Conservation (phyloP, 345 rosid species). For the Adansonia digitata region DNA sequence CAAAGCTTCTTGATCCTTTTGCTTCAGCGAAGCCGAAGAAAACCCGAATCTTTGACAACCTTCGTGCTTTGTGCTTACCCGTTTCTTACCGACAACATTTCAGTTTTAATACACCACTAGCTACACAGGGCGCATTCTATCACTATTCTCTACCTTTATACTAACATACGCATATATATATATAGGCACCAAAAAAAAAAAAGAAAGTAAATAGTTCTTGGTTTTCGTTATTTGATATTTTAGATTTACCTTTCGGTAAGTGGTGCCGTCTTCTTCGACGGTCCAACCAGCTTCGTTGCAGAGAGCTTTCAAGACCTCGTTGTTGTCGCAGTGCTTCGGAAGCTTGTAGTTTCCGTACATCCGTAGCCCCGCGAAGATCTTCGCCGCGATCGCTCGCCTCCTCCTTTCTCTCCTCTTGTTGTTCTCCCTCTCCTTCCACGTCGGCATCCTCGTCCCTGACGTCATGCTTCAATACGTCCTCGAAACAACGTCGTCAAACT, state of each 20-base stretch:
- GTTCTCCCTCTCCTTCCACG: slow-evolving; percentile 99
- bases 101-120: too few relatives aligned
- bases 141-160: too few relatives aligned
- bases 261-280: slow-evolving; percentile 94
- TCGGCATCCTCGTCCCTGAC: slow-evolving; percentile 88
- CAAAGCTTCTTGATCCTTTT: slow-evolving; percentile 11
- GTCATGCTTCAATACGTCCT: slow-evolving; percentile 41
- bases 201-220: background rate
- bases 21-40: slow-evolving; percentile 16
- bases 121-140: too few relatives aligned
- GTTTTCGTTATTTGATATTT: too few relatives aligned
- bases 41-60: slow-evolving; percentile 23
- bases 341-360: slow-evolving; percentile 91
- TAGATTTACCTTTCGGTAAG: slow-evolving; percentile 74
- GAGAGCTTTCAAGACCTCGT: slow-evolving; percentile 93
- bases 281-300: slow-evolving; percentile 96
- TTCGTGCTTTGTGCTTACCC: slow-evolving; percentile 21
- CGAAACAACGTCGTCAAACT: background rate
- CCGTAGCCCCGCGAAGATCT: slow-evolving; percentile 83
- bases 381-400: slow-evolving; percentile 91
- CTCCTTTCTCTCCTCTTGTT: slow-evolving; percentile 89
- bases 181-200: background rate
- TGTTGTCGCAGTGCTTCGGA: slow-evolving; percentile 97
- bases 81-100: background rate
- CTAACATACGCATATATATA: background rate